Percentiles rank a stretch among this genome's conserved stretches.
Evolutionary conservation across 169 alveolate genomes (phyloP).

Genomic region (Perkinsus olseni): DNA sequence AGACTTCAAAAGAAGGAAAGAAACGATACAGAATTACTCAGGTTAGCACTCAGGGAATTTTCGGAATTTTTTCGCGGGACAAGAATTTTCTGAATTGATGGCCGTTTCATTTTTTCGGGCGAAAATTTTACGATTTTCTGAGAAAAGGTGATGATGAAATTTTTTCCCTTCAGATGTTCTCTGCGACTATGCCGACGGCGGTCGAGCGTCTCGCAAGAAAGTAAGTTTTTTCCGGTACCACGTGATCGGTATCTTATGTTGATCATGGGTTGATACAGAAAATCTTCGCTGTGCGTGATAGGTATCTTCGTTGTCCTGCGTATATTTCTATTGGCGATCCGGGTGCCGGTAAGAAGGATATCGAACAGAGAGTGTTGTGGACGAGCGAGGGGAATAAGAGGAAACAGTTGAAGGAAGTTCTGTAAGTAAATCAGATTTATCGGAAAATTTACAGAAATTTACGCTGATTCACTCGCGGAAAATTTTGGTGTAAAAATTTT

Average conservation of each 20-base stretch:
- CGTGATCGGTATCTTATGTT: too few relatives aligned
- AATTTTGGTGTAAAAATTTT: too few relatives aligned
- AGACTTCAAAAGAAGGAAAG: slow-evolving; percentile 75
- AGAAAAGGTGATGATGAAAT: too few relatives aligned
- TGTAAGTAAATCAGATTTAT: too few relatives aligned
- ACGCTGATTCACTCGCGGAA: too few relatives aligned
- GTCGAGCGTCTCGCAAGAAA: slow-evolving; percentile 77
- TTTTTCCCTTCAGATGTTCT: slow-evolving; percentile 66
- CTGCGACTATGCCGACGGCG: slow-evolving; percentile 94
- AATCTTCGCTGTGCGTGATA: slow-evolving; percentile 14
- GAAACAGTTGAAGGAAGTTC: slow-evolving; percentile 42
- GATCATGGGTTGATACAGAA: too few relatives aligned
- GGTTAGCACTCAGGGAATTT: too few relatives aligned
- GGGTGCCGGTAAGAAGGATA: slow-evolving; percentile 86
- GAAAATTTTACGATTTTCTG: too few relatives aligned
- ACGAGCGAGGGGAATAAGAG: slow-evolving; percentile 71
- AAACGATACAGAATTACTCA: slow-evolving; percentile 70
- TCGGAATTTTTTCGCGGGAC: not conserved
- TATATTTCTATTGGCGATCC: slow-evolving; percentile 86
- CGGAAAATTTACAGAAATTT: too few relatives aligned
- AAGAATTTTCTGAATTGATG: not conserved
- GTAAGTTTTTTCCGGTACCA: too few relatives aligned
- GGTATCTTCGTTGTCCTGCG: slow-evolving; percentile 76
- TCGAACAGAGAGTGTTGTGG: slow-evolving; percentile 80
- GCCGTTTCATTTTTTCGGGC: too few relatives aligned